Evolutionary conservation across 129 eudicot species (phyloP).

Genomic region (Flaveria ramosissima): DNA sequence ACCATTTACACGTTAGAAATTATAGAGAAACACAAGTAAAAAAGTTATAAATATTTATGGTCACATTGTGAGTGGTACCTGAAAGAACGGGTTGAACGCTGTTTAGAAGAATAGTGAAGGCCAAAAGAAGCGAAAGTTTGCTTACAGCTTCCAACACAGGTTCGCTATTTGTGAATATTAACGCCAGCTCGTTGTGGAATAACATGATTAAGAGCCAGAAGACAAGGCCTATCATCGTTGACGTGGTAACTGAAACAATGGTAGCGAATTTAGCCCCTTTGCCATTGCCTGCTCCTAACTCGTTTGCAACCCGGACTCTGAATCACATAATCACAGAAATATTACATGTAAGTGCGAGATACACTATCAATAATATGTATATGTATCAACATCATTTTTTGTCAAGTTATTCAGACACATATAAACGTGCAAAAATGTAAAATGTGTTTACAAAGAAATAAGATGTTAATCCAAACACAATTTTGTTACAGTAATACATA

Average conservation of each 20-base stretch:
- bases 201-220: constrained; percentile 67
- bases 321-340: background rate
- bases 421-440: background rate
- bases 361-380: background rate
- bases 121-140: constrained; percentile 63
- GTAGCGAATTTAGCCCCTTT: constrained; percentile 86
- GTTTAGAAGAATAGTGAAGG: constrained; percentile 77
- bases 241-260: constrained; percentile 53
- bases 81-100: constrained; percentile 91
- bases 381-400: background rate
- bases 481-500: constrained; percentile 18
- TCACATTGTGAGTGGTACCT: constrained; percentile 31
- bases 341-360: constrained; percentile 1
- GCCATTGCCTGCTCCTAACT: constrained; percentile 85
- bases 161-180: constrained; percentile 58
- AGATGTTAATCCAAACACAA: background rate
- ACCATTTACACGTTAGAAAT: background rate
- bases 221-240: constrained; percentile 54
- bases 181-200: constrained; percentile 62
- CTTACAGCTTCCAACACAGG: constrained; percentile 53
- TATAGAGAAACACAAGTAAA: background rate
- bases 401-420: background rate
- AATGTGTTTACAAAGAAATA: background rate
- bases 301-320: constrained; percentile 93
- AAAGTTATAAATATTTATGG: background rate